Percentiles rank a stretch among this genome's conserved stretches.
Conservation (phyloP, 2,329 filamentous ascomycete genomes). For the Simplicillium sp. region DNA sequence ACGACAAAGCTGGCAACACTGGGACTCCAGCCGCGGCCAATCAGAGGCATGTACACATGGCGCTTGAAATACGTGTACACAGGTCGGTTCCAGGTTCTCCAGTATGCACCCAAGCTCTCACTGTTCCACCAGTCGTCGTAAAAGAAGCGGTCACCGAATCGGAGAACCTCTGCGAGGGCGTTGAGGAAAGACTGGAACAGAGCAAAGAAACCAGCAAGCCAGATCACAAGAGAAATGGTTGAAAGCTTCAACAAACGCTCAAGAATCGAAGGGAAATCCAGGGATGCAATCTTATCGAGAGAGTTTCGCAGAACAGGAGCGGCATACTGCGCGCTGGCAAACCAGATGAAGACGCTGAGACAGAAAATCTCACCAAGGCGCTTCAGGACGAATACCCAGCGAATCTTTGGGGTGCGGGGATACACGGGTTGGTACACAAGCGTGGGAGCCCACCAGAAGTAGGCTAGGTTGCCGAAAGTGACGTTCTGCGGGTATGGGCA, state of each 20-base stretch:
- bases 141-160: slow-evolving; percentile 88
- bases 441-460: slow-evolving; percentile 98
- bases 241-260: slow-evolving; percentile 91
- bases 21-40: slow-evolving; percentile 73
- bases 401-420: slow-evolving; percentile 69
- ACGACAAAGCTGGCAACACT: slow-evolving; percentile 66
- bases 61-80: slow-evolving; percentile 95
- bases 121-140: slow-evolving; percentile 99
- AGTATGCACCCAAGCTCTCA: slow-evolving; percentile 76
- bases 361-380: slow-evolving; percentile 68
- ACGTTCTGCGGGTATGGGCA: slow-evolving; percentile 91
- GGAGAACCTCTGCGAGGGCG: slow-evolving; percentile 78
- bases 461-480: slow-evolving; percentile 75
- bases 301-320: slow-evolving; percentile 84
- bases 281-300: slow-evolving; percentile 71
- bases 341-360: slow-evolving; percentile 86
- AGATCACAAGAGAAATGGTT: slow-evolving; percentile 91
- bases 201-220: slow-evolving; percentile 96
- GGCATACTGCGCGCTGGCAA: slow-evolving; percentile 88
- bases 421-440: slow-evolving; percentile 96
- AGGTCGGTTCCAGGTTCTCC: slow-evolving; percentile 96
- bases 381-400: slow-evolving; percentile 84
- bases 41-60: slow-evolving; percentile 82
- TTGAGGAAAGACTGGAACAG: slow-evolving; percentile 91
- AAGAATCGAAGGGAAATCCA: slow-evolving; percentile 72